Base-by-base conservation (phyloP, 306 rosid species). In the Parietaria judaica region DNA sequence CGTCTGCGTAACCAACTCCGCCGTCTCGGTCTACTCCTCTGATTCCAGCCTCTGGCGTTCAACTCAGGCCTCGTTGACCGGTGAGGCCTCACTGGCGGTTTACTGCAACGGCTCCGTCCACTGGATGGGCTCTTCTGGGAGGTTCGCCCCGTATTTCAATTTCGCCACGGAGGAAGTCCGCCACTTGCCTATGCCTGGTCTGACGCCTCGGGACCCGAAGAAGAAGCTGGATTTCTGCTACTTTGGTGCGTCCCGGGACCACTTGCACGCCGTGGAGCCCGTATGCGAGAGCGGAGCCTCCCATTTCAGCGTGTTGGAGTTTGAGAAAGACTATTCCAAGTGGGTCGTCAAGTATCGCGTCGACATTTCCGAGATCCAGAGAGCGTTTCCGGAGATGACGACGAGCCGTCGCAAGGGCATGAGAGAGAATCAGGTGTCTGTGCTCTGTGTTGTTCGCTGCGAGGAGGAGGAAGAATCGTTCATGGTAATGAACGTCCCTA, bases 291-390 rank as follows among this genome's bases (percentile, higher is more conserved):
- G 63, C 13, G 23, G 14, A 39, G 36, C 57, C 14, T 36, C 72
- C 50, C 64, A 52, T n/a, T 73, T 69, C 60, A 51, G 72, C 14
- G 78, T 77, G 12, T 66, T 60, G 14, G 74, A 73, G 56, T 52
- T 73, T 76, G 51, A 41, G 49, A 52, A 6, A 6, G 64, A 78
- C 43, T 66, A 73, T 46, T 69, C 76, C 10, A 36, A 64, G 11
- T 73, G 82, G 82, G 56, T 60, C 58, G 66, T 68, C 14, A 72
- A 61, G 72, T 72, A 68, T 55, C 61, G 53, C 8, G 66, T 77
- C 10, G 55, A 72, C 55, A 65, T 72, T 11, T 31, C 63, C 14
- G 37, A 65, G 5, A 5, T 69, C 5, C 8, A 44, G 4, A 47
- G 13, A 14, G 46, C 45, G 16, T 67, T 37, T 39, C 77, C 77